Evolutionary conservation across 1,139 yeast species (phyloP), one percentile per base, ranked within the genome.

Genomic region (Taphrina pruni): DNA sequence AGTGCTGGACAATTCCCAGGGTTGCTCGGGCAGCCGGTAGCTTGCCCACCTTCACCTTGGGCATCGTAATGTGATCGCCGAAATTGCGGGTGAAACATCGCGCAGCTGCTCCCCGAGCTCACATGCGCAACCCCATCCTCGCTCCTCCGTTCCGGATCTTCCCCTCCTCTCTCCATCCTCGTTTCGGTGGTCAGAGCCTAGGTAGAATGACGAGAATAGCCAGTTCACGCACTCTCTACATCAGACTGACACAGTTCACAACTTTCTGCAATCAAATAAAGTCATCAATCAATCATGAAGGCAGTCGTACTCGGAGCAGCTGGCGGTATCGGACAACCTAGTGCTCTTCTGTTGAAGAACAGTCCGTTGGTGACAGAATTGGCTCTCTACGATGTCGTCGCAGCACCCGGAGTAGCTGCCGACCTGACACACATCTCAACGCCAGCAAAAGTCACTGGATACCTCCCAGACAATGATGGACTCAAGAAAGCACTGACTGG

Each of bases 351-450:
- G 77, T 83, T 93, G 81, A 94, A 94, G 84, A 84, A 90, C 77
- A 91, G 92, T 85, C 87, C 86, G 76, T 87, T 89, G 79, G 95
- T 94, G 72, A 87, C 94, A 68, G 88, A 88, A 76, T 85, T 94
- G 79, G 85, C 97, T 69, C 85, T 94, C 72, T 94, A 90, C 82
- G 99, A 94, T 82, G 87, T 94, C 76, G 90, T 89, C 79, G 91
- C 94, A 76, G 96, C 96, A 71, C 94, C 95, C 74, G 98, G 98
- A 81, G 98, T 93, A 71, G 97, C 97, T 72, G 95, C 98, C 71
- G 98, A 93, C 79, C 36, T 65, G 45, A 85, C 90, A 1, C 94
- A 88, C 76, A 87, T 88, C 74, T 85, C 86, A 75, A 83, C 91
- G 20, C 81, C 82, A n/a, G 86, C 88, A 8, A 77, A 75, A 43